Conservation (phyloP, 2,329 filamentous ascomycete genomes). For the Teratosphaeriaceae sp. region DNA sequence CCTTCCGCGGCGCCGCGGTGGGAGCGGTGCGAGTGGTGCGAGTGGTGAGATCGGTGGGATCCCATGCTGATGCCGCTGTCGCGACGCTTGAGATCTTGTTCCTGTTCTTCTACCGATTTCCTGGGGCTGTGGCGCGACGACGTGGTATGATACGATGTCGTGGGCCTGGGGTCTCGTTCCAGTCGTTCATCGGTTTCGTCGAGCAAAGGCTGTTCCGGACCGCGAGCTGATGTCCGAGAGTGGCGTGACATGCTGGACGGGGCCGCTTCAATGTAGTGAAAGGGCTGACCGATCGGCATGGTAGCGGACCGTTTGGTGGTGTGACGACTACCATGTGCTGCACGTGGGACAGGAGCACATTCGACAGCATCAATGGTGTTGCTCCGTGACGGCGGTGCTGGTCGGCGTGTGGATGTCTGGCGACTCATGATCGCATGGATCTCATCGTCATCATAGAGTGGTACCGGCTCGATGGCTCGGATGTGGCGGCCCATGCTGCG, state of each 20-base stretch:
- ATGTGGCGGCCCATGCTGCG: slow-evolving; percentile 10
- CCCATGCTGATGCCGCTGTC: slow-evolving; percentile 24
- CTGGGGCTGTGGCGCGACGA: slow-evolving; percentile 6
- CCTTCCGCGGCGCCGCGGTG: slow-evolving; percentile 13
- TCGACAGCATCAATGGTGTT: slow-evolving; percentile 20
- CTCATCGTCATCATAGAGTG: slow-evolving; percentile 16
- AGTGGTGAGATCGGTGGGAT: slow-evolving; percentile 14
- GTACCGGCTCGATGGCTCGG: slow-evolving; percentile 32
- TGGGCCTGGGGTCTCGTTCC: neutral
- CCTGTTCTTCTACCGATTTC: slow-evolving; percentile 12
- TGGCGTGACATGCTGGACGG: neutral
- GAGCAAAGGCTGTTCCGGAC: neutral
- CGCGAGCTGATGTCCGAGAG: neutral
- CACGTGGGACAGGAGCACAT: slow-evolving; percentile 14
- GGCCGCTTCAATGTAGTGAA: slow-evolving; percentile 16
- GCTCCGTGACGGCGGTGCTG: slow-evolving; percentile 17
- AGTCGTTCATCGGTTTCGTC: neutral
- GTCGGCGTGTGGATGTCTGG: slow-evolving; percentile 14
- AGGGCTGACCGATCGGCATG: slow-evolving; percentile 12
- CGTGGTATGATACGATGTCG: slow-evolving; percentile 7
- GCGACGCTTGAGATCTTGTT: slow-evolving; percentile 19
- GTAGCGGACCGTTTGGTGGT: slow-evolving; percentile 15
- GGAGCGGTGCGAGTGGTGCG: slow-evolving; percentile 6
- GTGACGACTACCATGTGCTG: slow-evolving; percentile 5
- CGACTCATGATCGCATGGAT: slow-evolving; percentile 19